A percentile compares a stretch with the other conserved stretches of the same genome.
Conservation (phyloP, 139 green algal species). For the Trebouxia sp. region DNA sequence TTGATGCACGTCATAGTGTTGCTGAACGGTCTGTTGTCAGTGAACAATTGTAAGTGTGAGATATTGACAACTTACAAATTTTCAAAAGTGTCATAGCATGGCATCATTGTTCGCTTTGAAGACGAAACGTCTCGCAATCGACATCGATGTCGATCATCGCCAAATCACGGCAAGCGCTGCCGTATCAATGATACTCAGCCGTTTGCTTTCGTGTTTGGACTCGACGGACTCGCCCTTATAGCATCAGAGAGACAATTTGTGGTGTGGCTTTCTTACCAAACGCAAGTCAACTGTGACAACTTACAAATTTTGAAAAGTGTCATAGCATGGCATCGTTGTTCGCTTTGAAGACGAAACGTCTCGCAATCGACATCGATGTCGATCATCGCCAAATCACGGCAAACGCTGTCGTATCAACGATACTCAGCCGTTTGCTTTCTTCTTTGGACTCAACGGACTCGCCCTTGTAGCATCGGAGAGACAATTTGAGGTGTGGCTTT, state of each 20-base stretch:
- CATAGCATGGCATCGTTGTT: too few relatives aligned
- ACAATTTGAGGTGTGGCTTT: too few relatives aligned
- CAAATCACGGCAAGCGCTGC: conserved; percentile 13
- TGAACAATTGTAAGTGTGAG: conserved; percentile 5
- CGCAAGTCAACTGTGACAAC: too few relatives aligned
- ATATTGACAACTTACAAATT: conserved; percentile 21
- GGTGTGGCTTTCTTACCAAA: too few relatives aligned
- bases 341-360: conserved; percentile 24
- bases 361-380: conserved; percentile 19
- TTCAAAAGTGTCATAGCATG: conserved; percentile 21
- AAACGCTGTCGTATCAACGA: conserved; percentile 9
- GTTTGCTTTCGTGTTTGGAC: too few relatives aligned
- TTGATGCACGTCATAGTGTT: conserved; percentile 15
- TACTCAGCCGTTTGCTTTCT: too few relatives aligned
- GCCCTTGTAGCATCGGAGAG: too few relatives aligned
- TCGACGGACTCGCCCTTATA: too few relatives aligned
- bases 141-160: neutral
- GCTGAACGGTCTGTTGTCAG: neutral
- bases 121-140: conserved; percentile 22
- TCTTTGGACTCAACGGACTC: too few relatives aligned
- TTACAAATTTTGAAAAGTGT: conserved; percentile 26
- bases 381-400: neutral
- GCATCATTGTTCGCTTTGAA: conserved; percentile 26
- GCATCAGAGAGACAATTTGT: too few relatives aligned
- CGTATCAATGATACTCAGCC: too few relatives aligned